Evolutionary conservation across 208 protist species (phyloP).

Genomic region (Leishmania major): DNA sequence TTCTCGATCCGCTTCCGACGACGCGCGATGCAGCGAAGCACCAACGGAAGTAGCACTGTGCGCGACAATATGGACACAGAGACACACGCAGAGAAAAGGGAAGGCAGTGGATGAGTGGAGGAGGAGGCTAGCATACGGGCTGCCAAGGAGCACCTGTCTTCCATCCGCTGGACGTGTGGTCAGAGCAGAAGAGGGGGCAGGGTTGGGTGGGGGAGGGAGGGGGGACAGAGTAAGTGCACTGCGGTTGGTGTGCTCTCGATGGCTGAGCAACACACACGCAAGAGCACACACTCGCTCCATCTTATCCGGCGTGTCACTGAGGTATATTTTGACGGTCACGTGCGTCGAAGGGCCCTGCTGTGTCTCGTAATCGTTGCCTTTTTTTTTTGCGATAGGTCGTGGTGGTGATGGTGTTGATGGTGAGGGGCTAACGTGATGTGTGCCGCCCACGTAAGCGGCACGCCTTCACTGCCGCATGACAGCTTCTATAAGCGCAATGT

Average conservation of each 20-base stretch:
- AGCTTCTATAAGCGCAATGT: slow-evolving; percentile 27
- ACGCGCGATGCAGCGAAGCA: neutral
- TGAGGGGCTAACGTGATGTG: neutral
- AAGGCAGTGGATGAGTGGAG: neutral
- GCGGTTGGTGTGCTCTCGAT: neutral
- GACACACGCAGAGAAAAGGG: neutral
- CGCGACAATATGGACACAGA: neutral
- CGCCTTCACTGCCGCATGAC: slow-evolving; percentile 9
- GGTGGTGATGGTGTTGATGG: neutral
- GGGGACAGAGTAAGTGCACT: neutral
- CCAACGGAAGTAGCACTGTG: too few species aligned
- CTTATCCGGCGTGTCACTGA: neutral
- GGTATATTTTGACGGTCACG: neutral
- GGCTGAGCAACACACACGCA: neutral
- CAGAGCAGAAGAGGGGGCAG: neutral
- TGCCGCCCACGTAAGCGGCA: too few species aligned
- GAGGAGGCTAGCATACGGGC: neutral
- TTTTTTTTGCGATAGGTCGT: neutral
- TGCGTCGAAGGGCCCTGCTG: neutral
- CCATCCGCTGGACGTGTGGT: neutral
- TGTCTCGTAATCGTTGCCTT: neutral
- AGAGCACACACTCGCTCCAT: neutral
- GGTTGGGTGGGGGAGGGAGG: neutral
- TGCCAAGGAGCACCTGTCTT: neutral
- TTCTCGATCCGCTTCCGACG: neutral